Conservation (phyloP, 2,329 filamentous ascomycete species). For the Tolypocladium album region DNA sequence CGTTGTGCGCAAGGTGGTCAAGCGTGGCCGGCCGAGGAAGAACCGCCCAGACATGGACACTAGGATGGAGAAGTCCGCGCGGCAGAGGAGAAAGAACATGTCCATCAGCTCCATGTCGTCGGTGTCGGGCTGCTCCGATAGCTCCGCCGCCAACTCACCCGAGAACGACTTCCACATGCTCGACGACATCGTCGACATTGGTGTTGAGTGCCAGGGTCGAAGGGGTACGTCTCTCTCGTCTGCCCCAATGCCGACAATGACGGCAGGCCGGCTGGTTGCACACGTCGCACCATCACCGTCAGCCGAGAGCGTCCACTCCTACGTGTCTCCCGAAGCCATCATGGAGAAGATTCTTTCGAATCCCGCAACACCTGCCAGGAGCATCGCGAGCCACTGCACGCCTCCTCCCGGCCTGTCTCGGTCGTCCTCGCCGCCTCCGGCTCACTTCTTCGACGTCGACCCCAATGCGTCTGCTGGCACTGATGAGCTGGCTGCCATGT, state of each 20-base stretch:
- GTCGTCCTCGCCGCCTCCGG: constrained; percentile 43
- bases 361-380: constrained; percentile 38
- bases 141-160: constrained; percentile 43
- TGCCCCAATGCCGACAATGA: constrained; percentile 27
- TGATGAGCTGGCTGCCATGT: constrained; percentile 19
- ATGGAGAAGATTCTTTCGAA: constrained; percentile 26
- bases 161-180: constrained; percentile 33
- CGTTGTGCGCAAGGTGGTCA: constrained; percentile 47
- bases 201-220: constrained; percentile 6
- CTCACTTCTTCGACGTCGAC: constrained; percentile 37
- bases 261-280: constrained; percentile 20
- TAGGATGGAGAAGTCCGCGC: constrained; percentile 44
- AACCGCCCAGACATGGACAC: constrained; percentile 45
- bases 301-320: constrained; percentile 25
- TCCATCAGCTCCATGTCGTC: constrained; percentile 39
- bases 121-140: constrained; percentile 45
- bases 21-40: constrained; percentile 55
- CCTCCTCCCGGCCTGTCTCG: constrained; percentile 51
- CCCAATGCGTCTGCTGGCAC: constrained; percentile 20
- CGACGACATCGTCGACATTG: constrained; percentile 38
- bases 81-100: constrained; percentile 45
- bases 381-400: constrained; percentile 39
- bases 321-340: constrained; percentile 36
- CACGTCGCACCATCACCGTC: constrained; percentile 28
- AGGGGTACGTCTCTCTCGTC: constrained; percentile 32